Base-by-base conservation (phyloP, 805 yeast species). In the Ogataea nitratoaversa region DNA sequence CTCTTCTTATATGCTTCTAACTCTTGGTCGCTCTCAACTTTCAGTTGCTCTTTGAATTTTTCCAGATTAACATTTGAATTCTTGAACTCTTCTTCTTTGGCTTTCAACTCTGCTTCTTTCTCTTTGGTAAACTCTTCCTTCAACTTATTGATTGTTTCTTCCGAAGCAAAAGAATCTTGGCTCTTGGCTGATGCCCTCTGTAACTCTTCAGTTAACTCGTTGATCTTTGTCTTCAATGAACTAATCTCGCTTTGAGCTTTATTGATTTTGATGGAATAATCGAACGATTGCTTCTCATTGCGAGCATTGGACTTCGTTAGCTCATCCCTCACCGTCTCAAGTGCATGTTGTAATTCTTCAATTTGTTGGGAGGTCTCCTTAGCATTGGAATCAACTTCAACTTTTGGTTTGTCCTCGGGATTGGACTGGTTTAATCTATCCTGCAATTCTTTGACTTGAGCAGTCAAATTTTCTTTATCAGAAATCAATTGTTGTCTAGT, bases 11-110 rank as follows among this genome's bases (percentile, higher is more conserved):
- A 56, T 1, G 56, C 54, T 30, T 58, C 62, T 25, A 58, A 46
- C 32, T 60, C 60, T 48, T 40, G 52, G 46, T 67, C 65, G 30
- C 58, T 55, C n/a, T 63, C 59, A 19, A 44, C 48, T 32, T 53
- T 46, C 20, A 55, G 37, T 34, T 50, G 35, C 49, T 40, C 57
- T 24, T 51, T 53, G 24, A 46, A 44, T 35, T 49, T 53, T 11
- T 53, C 62, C 17, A 50, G 20, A 7, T 50, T 48, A 19, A 48
- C 50, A n/a, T 52, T 44, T 20, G 53, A 38, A n/a, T 19, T 13
- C 46, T 53, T 42, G 32, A 52, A 28, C 46, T 47, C 46, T 35
- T 43, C 37, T 40, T 50, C 56, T 34, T 41, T 44, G 16, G 52
- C 40, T 32, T 45, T 50, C 28, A 46, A 29, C 1, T 47, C 46